Base-by-base conservation (phyloP, 1,139 yeast species). In the Protomyces macrosporus region DNA sequence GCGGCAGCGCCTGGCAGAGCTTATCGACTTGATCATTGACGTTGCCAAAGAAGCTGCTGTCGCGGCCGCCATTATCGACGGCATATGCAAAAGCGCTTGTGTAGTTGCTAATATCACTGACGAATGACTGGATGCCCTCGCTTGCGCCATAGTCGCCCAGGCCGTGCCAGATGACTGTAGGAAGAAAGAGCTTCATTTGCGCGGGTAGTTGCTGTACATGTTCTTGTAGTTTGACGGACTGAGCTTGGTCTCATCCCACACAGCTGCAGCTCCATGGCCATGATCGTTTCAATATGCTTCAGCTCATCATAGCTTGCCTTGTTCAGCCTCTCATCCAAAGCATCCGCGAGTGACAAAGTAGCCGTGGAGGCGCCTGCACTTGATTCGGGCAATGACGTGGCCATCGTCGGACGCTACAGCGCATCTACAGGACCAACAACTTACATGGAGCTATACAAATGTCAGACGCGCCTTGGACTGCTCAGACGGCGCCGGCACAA, bases 111-210 rank as follows among this genome's bases (percentile, higher is more conserved):
- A 58, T 48, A 4, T 39, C 30, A 10, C 42, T 77, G 16, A 58
- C 56, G 16, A 58, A 14, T 12, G 35, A 40, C 30, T 40, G 40
- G n/a, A 87, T 83, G 0, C 87, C 84, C 0, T 81, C 74, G 0
- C 90, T 84, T 71, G 86, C 82, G 71, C 84, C 88, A 23, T 82
- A 79, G 72, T 88, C 96, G 0, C 95, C 95, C 70, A 88, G 79
- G 0, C 96, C 96, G 70, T 88, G 96, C 95, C 95, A 88, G 52
- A 88, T 71, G 1, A 88, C 89, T 2, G 88, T 80, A 0, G 91
- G 90, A 10, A 65, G 45, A 16, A 37, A 51, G 16, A 50, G 36
- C 36, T 50, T 32, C 53, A 50, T 32, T 37, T n/a, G 4, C 3
- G 23, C 23, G 23, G 23, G 23, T 23, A 2, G 23, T 23, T 23